Conservation (phyloP, 1,139 yeast genomes). For the Suhomyces wounanorum region DNA sequence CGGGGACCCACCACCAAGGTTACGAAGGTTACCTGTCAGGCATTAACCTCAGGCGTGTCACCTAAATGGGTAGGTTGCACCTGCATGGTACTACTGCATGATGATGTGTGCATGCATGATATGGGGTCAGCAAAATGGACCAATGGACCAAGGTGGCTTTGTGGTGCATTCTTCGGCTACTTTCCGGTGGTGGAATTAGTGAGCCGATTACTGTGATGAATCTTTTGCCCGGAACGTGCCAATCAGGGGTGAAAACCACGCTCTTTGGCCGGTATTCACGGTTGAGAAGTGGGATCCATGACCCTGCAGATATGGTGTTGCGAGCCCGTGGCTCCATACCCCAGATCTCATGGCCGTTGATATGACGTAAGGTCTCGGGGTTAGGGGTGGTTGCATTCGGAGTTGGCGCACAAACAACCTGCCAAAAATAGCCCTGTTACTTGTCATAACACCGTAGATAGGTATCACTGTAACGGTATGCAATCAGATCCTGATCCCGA, state of each 20-base stretch:
- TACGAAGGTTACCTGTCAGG: background rate
- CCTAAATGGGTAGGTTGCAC: background rate
- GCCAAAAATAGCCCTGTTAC: background rate
- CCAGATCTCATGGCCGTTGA: background rate
- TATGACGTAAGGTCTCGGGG: background rate
- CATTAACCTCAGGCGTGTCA: background rate
- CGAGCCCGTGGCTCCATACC: background rate
- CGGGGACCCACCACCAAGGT: background rate
- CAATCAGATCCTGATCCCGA: no score
- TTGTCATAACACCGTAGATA: no score
- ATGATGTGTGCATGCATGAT: background rate
- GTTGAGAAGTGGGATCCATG: background rate
- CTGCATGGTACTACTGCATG: background rate
- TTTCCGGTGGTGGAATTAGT: no score
- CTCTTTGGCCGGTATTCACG: background rate
- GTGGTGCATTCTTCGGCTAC: no score
- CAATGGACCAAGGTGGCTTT: no score
- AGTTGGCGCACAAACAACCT: background rate
- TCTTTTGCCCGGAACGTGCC: no score
- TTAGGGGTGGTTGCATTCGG: background rate
- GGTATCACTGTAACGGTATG: no score
- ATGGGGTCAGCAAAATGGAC: no score
- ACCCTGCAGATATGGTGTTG: background rate
- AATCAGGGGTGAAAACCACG: background rate
- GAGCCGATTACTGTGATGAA: no score